Evolutionary conservation across 352 stramenopile species (phyloP).

Genomic region (Pythium brachiatum): DNA sequence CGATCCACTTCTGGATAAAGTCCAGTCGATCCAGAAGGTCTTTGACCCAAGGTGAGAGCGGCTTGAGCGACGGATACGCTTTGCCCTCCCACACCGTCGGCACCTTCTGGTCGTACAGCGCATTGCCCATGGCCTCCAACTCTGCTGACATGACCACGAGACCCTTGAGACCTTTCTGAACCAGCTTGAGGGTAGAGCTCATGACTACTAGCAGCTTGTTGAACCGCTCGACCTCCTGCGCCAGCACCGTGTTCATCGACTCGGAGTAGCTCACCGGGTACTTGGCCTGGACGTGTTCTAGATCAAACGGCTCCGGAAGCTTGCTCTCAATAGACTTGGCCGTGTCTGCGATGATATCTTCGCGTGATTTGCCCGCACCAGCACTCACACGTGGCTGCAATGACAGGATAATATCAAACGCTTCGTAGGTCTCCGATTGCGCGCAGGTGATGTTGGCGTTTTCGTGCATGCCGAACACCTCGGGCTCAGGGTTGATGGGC

Average conservation of each 20-base stretch:
- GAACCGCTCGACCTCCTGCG: constrained; percentile 83
- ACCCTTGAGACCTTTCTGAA: constrained; percentile 73
- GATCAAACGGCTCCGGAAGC: constrained; percentile 63
- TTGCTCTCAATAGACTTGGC: constrained; percentile 67
- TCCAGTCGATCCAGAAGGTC: constrained; percentile 78
- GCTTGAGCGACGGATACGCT: constrained; percentile 90
- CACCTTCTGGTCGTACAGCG: constrained; percentile 89
- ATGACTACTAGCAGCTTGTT: constrained; percentile 79
- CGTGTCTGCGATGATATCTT: constrained; percentile 77
- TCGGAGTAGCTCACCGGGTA: constrained; percentile 92
- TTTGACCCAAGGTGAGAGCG: constrained; percentile 84
- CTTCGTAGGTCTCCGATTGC: constrained; percentile 87
- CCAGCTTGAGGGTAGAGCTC: constrained; percentile 53
- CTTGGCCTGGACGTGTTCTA: constrained; percentile 70
- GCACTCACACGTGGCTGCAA: constrained; percentile 72
- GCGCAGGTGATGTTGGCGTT: constrained; percentile 94
- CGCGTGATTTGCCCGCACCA: constrained; percentile 63
- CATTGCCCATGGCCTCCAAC: constrained; percentile 83
- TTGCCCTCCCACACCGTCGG: constrained; percentile 85
- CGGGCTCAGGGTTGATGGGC: constrained; percentile 87
- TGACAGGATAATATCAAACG: constrained; percentile 86
- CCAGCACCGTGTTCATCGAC: constrained; percentile 95
- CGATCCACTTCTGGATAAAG: constrained; percentile 76
- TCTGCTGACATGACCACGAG: constrained; percentile 87
- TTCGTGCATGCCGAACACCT: constrained; percentile 94